Evolutionary conservation across 306 rosid species (phyloP), one percentile per base, ranked within the genome.

Genomic region (Geum urbanum): DNA sequence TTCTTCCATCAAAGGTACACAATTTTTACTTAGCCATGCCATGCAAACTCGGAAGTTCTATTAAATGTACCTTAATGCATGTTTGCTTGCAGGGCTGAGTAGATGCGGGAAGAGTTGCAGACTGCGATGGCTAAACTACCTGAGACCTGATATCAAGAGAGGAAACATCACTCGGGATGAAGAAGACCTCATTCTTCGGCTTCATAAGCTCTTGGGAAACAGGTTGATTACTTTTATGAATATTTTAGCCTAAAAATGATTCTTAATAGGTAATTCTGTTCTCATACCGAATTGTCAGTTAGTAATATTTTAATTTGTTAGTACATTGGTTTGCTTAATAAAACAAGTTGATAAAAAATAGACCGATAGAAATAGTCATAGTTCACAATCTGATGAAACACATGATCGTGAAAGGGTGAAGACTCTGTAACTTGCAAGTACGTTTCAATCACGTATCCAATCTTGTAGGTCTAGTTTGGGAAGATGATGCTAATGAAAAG

Each of bases 51-150:
- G 37, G 37, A 32, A 2, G 4, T 3, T 37, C 22, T 14, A 15
- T 32, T 32, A 3, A 2, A 1, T 3, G 37, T 32, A 10, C 40
- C 6, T 11, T 20, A 52, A 5, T 24, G 0, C 27, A 24, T 40
- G 13, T 55, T 46, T 51, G 20, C 8, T 19, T 65, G 59, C 78
- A 82, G 86, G 83, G 61, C 74, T 82, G 8, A 82, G 69, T 63
- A 69, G 86, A 72, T 82, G 86, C 59, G 81, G 86, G 43, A 82
- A 82, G 71, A 82, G 86, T 72, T 82, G 86, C 71, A 57, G 86
- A 18, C 74, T 79, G 9, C 54, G 86, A 56, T 82, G 86, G 86
- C 62, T 82, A 32, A 82, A 82, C 55, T 82, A 82, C 64, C 81
- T 82, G 0, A 69, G 83, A 43, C 86, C 86, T 13, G 86, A 76